Evolutionary conservation across 371 early-diverging fungal genomes (phyloP).

Genomic region (Choanephora cucurbitarum): DNA sequence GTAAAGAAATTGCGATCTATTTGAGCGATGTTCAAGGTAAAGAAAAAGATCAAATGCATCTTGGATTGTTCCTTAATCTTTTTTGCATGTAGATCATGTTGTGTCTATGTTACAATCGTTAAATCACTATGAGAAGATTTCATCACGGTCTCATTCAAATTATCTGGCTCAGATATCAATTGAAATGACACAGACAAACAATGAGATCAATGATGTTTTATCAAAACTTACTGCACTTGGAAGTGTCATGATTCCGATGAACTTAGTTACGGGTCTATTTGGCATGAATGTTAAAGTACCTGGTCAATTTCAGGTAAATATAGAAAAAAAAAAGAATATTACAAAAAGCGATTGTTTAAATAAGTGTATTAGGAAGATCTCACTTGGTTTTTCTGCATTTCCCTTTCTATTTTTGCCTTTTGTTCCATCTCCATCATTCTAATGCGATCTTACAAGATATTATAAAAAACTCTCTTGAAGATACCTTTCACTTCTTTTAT

Average conservation of each 20-base stretch:
- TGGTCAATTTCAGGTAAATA: conserved; percentile 56
- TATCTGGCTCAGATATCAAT: conserved; percentile 95
- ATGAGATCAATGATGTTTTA: conserved; percentile 86
- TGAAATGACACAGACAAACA: conserved; percentile 92
- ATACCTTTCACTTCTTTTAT: no score
- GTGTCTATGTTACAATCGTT: conserved; percentile 91
- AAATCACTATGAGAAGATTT: conserved; percentile 85
- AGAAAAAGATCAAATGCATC: background rate
- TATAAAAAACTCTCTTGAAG: no score
- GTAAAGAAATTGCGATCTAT: conserved; percentile 72
- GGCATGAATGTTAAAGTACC: conserved; percentile 88
- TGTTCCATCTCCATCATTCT: conserved; percentile 39
- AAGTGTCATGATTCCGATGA: conserved; percentile 89
- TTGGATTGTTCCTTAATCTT: background rate
- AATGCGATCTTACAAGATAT: conserved; percentile 39
- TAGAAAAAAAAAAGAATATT: background rate
- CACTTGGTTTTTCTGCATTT: conserved; percentile 69
- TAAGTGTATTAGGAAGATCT: conserved; percentile 39
- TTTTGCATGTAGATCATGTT: conserved; percentile 78
- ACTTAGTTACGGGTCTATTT: conserved; percentile 91
- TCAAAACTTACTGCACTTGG: conserved; percentile 91
- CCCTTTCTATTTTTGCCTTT: conserved; percentile 35
- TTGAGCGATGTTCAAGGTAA: conserved; percentile 88
- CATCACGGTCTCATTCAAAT: conserved; percentile 90
- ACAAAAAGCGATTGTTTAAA: background rate